phyloP scores from a whole-genome alignment of 2,329 filamentous ascomycete species.

The Colletotrichum sp. region DNA sequence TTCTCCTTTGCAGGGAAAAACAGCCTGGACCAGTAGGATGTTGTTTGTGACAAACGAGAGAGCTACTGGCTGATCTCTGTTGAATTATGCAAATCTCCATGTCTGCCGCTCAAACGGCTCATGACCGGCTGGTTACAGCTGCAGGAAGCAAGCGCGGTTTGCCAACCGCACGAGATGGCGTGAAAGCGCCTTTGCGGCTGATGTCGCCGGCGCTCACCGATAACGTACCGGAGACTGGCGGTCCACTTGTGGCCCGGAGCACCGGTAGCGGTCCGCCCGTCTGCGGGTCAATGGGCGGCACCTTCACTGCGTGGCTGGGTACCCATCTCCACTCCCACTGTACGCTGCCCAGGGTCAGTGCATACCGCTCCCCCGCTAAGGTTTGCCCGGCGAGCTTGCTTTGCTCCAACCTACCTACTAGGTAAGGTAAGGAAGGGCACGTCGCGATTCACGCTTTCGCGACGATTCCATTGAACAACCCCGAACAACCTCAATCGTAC shows the following conservation, averaged over 20 bases:
- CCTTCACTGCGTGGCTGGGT: background rate
- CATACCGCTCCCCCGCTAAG: background rate
- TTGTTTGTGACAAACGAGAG: background rate
- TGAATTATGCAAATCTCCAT: background rate
- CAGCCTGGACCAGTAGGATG: background rate
- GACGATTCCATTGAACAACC: background rate
- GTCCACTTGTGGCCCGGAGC: background rate
- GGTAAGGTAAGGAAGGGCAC: background rate
- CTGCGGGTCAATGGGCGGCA: background rate
- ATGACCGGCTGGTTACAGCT: background rate
- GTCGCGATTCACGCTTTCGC: conserved; percentile 18
- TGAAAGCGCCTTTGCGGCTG: background rate
- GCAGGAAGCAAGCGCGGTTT: background rate
- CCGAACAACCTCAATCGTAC: background rate
- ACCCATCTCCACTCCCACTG: background rate
- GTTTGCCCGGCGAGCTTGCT: background rate
- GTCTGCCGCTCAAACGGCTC: background rate
- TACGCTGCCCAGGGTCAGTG: background rate
- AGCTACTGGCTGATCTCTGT: background rate
- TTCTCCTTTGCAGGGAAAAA: background rate
- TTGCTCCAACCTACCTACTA: background rate
- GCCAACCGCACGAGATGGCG: background rate
- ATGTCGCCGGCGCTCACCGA: background rate
- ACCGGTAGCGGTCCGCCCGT: background rate
- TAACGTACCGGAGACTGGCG: background rate